Evolutionary conservation across 306 rosid species (phyloP).

Genomic region (Quillaja saponaria): DNA sequence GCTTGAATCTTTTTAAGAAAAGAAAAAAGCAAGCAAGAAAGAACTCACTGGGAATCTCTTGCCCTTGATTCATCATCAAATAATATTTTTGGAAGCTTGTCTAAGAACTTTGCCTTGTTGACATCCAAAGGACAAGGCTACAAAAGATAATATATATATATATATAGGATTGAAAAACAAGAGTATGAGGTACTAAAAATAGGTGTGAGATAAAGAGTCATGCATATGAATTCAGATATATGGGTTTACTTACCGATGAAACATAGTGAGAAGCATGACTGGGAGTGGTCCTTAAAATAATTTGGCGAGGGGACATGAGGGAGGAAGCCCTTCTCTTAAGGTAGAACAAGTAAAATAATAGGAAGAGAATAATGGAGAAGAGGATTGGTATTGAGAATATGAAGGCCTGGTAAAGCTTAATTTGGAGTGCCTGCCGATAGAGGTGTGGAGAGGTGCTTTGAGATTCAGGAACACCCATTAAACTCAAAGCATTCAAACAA

Average conservation of each 20-base stretch:
- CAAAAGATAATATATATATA: not conserved
- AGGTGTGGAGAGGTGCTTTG: constrained; percentile 51
- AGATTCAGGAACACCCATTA: constrained; percentile 59
- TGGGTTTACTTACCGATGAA: constrained; percentile 37
- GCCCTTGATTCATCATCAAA: constrained; percentile 66
- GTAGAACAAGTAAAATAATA: constrained; percentile 79
- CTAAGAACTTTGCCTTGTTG: constrained; percentile 47
- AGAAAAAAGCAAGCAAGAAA: not conserved
- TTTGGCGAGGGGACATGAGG: constrained; percentile 42
- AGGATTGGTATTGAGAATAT: constrained; percentile 87
- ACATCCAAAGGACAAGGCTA: constrained; percentile 63
- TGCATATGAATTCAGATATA: too few relatives aligned
- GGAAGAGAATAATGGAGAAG: constrained; percentile 73
- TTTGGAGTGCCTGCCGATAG: constrained; percentile 76
- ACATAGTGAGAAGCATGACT: constrained; percentile 38
- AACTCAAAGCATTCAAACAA: constrained; percentile 13
- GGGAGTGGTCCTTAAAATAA: constrained; percentile 42
- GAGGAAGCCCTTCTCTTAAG: constrained; percentile 80
- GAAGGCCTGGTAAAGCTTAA: constrained; percentile 89
- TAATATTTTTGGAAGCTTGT: constrained; percentile 61
- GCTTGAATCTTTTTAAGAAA: not conserved
- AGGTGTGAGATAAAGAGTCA: too few relatives aligned
- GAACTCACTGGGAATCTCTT: constrained; percentile 68
- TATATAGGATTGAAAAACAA: not conserved
- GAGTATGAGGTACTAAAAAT: too few relatives aligned